These are phyloP conservation scores for Leccinum fibrillosum DNA, from an alignment of 768 basidiomycete species.

Conservation along the genomic window DNA sequence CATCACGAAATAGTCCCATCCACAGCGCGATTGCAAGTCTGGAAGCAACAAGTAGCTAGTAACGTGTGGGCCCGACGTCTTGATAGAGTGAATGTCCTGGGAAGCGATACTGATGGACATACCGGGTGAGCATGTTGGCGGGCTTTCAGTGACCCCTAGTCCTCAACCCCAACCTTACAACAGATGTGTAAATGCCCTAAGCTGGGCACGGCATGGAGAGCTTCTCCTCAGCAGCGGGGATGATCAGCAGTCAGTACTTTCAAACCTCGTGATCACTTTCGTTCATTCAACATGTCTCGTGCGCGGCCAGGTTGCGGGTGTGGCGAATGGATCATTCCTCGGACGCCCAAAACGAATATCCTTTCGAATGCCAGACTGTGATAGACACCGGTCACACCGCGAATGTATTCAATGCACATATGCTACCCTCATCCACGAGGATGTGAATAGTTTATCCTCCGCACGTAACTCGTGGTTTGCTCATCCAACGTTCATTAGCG, in stretches of 20 bases:
- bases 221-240: conserved; percentile 70
- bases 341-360: conserved; percentile 48
- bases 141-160: neutral
- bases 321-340: conserved; percentile 61
- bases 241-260: conserved; percentile 54
- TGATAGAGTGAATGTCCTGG: conserved; percentile 75
- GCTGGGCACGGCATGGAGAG: conserved; percentile 67
- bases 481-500: conserved; percentile 37
- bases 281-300: conserved; percentile 2
- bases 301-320: conserved; percentile 56
- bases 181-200: conserved; percentile 76
- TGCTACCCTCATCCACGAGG: conserved; percentile 74
- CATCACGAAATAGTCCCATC: conserved; percentile 11
- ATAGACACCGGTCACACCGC: conserved; percentile 75
- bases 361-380: conserved; percentile 62
- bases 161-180: neutral
- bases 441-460: conserved; percentile 51
- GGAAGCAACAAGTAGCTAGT: conserved; percentile 23
- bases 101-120: conserved; percentile 58
- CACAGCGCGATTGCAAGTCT: conserved; percentile 22
- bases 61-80: conserved; percentile 31
- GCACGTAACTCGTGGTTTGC: conserved; percentile 2
- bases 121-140: conserved; percentile 51
- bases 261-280: neutral
- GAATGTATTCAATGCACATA: conserved; percentile 84